Evolutionary conservation across 2,329 filamentous ascomycete species (phyloP), one percentile per base, ranked within the genome.

Genomic region (Fusarium continuum): DNA sequence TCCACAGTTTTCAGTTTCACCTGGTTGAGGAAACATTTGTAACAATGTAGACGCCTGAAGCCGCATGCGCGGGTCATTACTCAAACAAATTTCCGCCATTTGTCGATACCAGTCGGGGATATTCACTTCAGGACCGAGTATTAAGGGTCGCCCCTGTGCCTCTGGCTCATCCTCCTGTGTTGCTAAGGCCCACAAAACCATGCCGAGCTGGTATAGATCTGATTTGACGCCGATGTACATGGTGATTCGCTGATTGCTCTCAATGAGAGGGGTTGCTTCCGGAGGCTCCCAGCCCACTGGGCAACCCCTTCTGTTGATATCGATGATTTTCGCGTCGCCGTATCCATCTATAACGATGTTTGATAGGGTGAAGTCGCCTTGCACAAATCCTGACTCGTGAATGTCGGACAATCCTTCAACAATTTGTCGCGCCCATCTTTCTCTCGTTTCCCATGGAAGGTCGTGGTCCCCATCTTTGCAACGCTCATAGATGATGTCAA

Each of bases 141-240:
- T 79, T 57, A 97, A 77, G 0, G 93, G 93, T 17, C 91, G 85
- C 35, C 84, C 85, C 57, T 91, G 88, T 17, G 86, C 83, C 74
- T 98, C 95, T 2, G 95, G 95, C 71, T 98, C 94, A 70, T 98
- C 94, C 52, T 93, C 87, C 66, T 94, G 86, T 72, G 90, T 90
- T 2, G 92, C 94, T 39, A 99, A 79, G 19, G 92, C 92, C 92
- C 94, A 99, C 4, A 99, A 80, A 3, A 97, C 93, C 95, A 99
- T 99, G 6, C 95, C 95, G 6, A 98, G 84, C 76, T 99, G 95
- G 72, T 91, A 99, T 2, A 99, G 82, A 76, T 99, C 95, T 1
- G 94, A 97, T 77, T 99, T 99, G 73, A 97, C 93, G 11, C 95
- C 94, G 73, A 99, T 98, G 72, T 96, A 97, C 89, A 98, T 97